A percentile compares a stretch with the other conserved stretches of the same genome.
Conservation (phyloP, 1,284 basidiomycete species). For the Amylostereum areolatum region DNA sequence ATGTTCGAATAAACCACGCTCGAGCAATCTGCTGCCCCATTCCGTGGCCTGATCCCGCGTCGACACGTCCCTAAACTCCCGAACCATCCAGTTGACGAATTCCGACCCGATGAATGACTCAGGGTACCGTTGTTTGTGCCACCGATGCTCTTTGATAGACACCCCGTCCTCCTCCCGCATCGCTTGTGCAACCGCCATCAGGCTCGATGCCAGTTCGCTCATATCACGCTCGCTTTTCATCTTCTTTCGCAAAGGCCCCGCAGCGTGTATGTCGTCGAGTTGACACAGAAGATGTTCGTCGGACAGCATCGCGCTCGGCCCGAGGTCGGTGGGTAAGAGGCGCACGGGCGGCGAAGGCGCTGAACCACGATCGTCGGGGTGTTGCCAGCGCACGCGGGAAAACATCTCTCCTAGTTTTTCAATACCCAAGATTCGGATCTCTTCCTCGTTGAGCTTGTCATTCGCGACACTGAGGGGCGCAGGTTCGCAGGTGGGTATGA, state of each 20-base stretch:
- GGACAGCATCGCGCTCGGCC: conserved; percentile 70
- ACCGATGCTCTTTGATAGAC: conserved; percentile 70
- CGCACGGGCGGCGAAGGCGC: conserved; percentile 50
- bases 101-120: conserved; percentile 85
- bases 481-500: conserved; percentile 76
- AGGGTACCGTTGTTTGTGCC: conserved; percentile 64
- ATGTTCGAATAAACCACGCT: conserved; percentile 81
- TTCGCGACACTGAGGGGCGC: conserved; percentile 51
- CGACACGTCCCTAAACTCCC: conserved; percentile 81
- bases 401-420: conserved; percentile 90
- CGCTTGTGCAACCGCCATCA: conserved; percentile 60
- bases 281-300: conserved; percentile 76
- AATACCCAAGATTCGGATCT: conserved; percentile 84
- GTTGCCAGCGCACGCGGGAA: conserved; percentile 72
- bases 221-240: conserved; percentile 71
- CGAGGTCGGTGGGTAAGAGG: conserved; percentile 76
- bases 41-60: conserved; percentile 75
- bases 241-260: conserved; percentile 70
- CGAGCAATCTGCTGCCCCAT: conserved; percentile 68
- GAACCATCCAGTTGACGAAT: conserved; percentile 81
- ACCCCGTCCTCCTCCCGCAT: conserved; percentile 79
- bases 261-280: conserved; percentile 72
- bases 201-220: conserved; percentile 43
- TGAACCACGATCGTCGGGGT: conserved; percentile 48
- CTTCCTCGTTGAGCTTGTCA: conserved; percentile 79